Conservation (phyloP, 768 basidiomycete species). For the Fibroporia radiculosa region DNA sequence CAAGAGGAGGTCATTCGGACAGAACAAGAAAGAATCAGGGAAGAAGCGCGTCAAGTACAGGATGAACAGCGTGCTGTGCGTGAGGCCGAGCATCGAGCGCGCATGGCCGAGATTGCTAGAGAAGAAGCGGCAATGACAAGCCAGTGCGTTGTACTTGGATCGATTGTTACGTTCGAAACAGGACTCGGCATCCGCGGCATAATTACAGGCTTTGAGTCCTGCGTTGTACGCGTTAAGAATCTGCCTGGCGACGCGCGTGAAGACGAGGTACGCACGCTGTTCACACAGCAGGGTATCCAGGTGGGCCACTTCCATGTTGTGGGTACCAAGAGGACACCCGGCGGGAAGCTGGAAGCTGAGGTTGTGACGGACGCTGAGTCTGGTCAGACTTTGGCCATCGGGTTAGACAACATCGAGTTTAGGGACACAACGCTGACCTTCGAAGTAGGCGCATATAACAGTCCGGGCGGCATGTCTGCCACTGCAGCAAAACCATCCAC, state of each 20-base stretch:
- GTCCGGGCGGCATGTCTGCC: constrained; percentile 35
- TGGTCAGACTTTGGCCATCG: constrained; percentile 32
- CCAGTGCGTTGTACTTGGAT: constrained; percentile 37
- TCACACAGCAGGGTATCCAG: constrained; percentile 37
- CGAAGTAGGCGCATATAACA: constrained; percentile 33
- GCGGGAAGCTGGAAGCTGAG: constrained; percentile 31
- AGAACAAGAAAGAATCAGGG: background rate
- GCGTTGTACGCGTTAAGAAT: constrained; percentile 44
- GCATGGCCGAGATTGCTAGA: constrained; percentile 16
- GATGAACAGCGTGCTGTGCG: constrained; percentile 17
- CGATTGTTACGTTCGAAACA: constrained; percentile 44
- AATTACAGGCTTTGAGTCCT: constrained; percentile 58
- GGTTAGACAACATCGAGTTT: constrained; percentile 44
- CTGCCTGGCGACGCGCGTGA: constrained; percentile 31
- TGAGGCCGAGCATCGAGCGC: constrained; percentile 4
- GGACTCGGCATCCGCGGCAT: constrained; percentile 52
- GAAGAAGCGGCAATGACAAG: constrained; percentile 36
- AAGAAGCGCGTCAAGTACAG: background rate
- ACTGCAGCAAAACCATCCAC: constrained; percentile 26
- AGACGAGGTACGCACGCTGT: constrained; percentile 31
- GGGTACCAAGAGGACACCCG: constrained; percentile 20
- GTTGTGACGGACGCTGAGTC: constrained; percentile 35
- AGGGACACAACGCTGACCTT: constrained; percentile 34
- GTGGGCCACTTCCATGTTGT: constrained; percentile 26
- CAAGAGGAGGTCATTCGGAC: background rate